Base-by-base conservation (phyloP, 768 basidiomycete species). In the Sistotremastrum suecicum region DNA sequence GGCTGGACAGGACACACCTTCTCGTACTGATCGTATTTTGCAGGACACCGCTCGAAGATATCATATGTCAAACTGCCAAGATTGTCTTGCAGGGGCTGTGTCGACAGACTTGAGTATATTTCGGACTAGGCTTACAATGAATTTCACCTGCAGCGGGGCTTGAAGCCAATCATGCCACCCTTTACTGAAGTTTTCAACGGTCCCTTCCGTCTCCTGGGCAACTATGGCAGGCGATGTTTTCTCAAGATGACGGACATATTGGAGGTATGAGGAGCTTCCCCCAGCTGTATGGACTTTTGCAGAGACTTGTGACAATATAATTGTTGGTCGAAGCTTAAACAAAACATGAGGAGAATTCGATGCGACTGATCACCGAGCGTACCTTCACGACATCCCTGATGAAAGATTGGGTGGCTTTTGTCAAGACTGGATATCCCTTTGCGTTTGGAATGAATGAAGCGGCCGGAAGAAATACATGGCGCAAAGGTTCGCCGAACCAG, bases 131-230 rank as follows among this genome's bases (percentile, higher is more conserved):
- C 45, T 44, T 41, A 43, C 42, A 28, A 41, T 44, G 34, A 46
- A 30, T 54, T 68, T 46, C 49, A 83, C 86, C 72, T 95, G 92
- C 44, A 98, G 63, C 1, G 95, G 95, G 4, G 90, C 86, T 60
- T 98, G 95, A 12, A 99, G 66, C 63, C 80, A 95, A 60, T 98
- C 95, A 57, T 88, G 86, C 62, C 98, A 99, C 4, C 88, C 89
- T 49, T 82, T 78, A 0, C 89, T 86, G 62, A 88, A 94, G 52
- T 88, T 70, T 58, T 95, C 90, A 36, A 94, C 82, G 0, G 86
- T 84, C 1, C 83, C 85, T 20, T 69, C 64, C 28, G 71, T 76
- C 52, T 70, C 70, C 12, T 72, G 67, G 34, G 85, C 81, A 52
- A 78, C 69, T 41, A 83, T 69, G 2, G 69, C 65, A 1, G 75